Base-by-base conservation (phyloP, 2,329 filamentous ascomycete species). In the Sphaerulina vaccinii region DNA sequence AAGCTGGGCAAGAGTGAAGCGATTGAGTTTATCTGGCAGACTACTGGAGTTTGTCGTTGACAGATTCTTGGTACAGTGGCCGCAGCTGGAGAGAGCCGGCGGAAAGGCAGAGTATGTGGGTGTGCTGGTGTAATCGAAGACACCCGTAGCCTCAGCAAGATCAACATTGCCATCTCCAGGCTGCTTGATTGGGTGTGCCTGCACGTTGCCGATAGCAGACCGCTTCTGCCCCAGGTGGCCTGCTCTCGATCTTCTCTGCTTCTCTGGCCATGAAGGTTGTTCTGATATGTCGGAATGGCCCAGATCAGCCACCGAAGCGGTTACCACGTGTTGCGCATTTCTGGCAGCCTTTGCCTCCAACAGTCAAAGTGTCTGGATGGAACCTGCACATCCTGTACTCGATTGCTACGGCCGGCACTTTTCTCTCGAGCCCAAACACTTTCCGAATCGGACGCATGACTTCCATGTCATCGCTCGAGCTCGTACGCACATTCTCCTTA, bases 1-100 rank as follows among this genome's bases (percentile, higher is more conserved):
- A 75, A 93, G 88, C 16, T 96, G 91, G 86, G 92, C 93, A 2
- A 80, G 93, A 13, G 88, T 95, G 13, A 85, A 80, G 59, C 85
- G 82, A 10, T 71, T 97, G 58, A 97, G 92, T 72, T 70, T 96
- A 53, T 95, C 89, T 32, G 93, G 92, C 0, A 85, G 82, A 66
- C 73, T 97, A 32, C 75, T 99, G 51, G 71, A 86, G 1, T 73
- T 76, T 39, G 71, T 95, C 35, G 87, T 87, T 41, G 88, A 95
- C 70, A 74, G 85, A 42, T 88, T 95, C 64, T 69, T 95, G 46
- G 90, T 95, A 50, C 91, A 96, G 75, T 93, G 92, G 78, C 77
- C 82, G 52, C 71, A 75, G 49, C 74, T 93, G 36, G 82, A 80
- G 1, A 67, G 64, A 22, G 57, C 38, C 19, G 70, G 70, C 2